Evolutionary conservation across 2,329 filamentous ascomycete species (phyloP).

Genomic region (Aspergillus quadrilineatus): DNA sequence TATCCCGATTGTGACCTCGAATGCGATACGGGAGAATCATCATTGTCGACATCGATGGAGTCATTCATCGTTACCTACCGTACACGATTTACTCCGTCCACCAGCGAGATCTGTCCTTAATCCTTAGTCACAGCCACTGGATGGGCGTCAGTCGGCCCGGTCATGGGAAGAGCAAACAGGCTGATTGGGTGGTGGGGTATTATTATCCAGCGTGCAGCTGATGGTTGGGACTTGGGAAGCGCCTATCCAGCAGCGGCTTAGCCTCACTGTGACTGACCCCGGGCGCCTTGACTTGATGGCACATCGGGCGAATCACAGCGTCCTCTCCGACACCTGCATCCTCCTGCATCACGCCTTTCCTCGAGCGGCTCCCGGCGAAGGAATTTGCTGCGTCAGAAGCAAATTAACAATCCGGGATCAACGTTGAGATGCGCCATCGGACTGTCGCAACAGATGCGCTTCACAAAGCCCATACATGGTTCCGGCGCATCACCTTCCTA

Average conservation of each 20-base stretch:
- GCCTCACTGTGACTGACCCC: constrained; percentile 2
- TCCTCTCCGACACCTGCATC: constrained; percentile 20
- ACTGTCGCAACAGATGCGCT: constrained; percentile 8
- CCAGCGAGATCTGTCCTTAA: constrained; percentile 4
- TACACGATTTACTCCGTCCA: background rate
- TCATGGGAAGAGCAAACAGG: constrained; percentile 15
- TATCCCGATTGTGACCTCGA: constrained; percentile 4
- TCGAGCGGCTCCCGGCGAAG: constrained; percentile 18
- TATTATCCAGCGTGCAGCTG: constrained; percentile 23
- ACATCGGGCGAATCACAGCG: constrained; percentile 20
- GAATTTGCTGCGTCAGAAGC: constrained; percentile 9
- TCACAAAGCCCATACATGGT: constrained; percentile 21
- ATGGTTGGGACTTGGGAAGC: constrained; percentile 15
- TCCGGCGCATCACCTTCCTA: constrained; percentile 5
- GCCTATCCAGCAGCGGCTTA: constrained; percentile 1
- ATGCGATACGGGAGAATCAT: background rate
- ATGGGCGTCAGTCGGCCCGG: constrained; percentile 15
- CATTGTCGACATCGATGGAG: background rate
- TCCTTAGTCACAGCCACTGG: constrained; percentile 12
- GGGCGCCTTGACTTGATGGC: constrained; percentile 18
- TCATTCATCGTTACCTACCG: background rate
- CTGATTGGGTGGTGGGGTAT: constrained; percentile 13
- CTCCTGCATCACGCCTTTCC: constrained; percentile 25
- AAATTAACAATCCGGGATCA: constrained; percentile 11
- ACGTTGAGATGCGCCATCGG: constrained; percentile 8